A percentile compares a stretch with the other conserved stretches of the same genome.
phyloP scores from a whole-genome alignment of 139 green algal species.

The Spirogloea muscicola region DNA sequence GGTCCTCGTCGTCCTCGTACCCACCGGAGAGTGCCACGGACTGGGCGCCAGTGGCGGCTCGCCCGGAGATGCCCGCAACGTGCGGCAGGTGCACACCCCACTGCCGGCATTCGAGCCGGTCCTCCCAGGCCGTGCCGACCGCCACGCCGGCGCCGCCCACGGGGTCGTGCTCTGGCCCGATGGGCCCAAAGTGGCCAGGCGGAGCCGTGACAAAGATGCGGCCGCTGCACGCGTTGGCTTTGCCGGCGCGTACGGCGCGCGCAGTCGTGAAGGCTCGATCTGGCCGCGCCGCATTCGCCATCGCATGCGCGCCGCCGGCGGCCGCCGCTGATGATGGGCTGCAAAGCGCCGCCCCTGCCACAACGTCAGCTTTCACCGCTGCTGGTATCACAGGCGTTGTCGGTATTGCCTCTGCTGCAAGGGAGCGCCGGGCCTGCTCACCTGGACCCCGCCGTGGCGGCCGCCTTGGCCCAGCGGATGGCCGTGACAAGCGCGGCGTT shows the following conservation, averaged over 20 bases:
- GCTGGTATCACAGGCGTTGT: too few relatives aligned
- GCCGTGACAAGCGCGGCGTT: slow-evolving; percentile 76
- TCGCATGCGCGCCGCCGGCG: too few relatives aligned
- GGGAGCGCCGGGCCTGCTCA: too few relatives aligned
- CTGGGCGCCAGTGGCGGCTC: slow-evolving; percentile 71
- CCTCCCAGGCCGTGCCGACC: slow-evolving; percentile 84
- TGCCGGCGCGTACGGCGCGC: slow-evolving; percentile 63
- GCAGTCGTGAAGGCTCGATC: slow-evolving; percentile 88
- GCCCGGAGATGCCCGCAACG: slow-evolving; percentile 91
- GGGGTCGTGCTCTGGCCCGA: slow-evolving; percentile 81
- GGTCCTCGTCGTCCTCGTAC: slow-evolving; percentile 89
- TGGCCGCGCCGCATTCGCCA: slow-evolving; percentile 61
- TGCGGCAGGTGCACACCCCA: slow-evolving; percentile 92
- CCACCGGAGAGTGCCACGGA: slow-evolving; percentile 74
- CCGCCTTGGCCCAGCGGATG: slow-evolving; percentile 67
- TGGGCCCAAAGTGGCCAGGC: slow-evolving; percentile 91
- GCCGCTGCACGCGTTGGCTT: slow-evolving; percentile 82
- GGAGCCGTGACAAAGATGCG: slow-evolving; percentile 85
- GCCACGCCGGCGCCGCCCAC: slow-evolving; percentile 62
- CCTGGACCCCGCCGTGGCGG: slow-evolving; percentile 17
- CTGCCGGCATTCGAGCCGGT: slow-evolving; percentile 90
- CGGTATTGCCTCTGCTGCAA: too few relatives aligned
- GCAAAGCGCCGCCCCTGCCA: too few relatives aligned
- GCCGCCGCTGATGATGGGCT: too few relatives aligned
- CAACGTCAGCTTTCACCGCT: too few relatives aligned